phyloP scores from a whole-genome alignment of 192 early-diverging fungal genomes.

The Gonapodya sp. region DNA sequence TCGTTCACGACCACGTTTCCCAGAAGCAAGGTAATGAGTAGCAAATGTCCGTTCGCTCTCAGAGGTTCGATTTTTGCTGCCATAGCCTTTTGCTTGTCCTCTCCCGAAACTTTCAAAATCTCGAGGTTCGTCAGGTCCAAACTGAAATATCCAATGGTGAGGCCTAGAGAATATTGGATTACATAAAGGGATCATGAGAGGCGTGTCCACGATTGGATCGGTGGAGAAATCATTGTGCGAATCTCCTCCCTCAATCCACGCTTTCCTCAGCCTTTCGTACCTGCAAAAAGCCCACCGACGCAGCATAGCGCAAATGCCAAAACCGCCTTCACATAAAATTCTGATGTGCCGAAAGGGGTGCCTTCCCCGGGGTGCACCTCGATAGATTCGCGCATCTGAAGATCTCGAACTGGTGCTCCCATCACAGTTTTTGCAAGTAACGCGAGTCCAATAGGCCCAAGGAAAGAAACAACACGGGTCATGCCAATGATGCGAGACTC shows the following conservation, averaged over 20 bases:
- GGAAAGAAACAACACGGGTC: too few species aligned
- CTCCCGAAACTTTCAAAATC: neutral
- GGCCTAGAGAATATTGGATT: neutral
- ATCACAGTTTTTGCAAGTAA: too few species aligned
- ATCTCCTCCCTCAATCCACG: too few species aligned
- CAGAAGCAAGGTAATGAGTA: constrained; percentile 83
- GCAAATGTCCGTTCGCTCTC: constrained; percentile 82
- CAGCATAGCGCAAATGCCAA: neutral
- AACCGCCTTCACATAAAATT: neutral
- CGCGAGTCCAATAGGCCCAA: too few species aligned
- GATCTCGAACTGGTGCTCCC: too few species aligned
- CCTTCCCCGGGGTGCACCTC: too few species aligned
- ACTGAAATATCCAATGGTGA: constrained; percentile 3
- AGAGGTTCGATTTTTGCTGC: constrained; percentile 76
- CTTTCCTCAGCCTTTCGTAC: too few species aligned
- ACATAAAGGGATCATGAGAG: too few species aligned
- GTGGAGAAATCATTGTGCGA: too few species aligned
- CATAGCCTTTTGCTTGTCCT: constrained; percentile 39
- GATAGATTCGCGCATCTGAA: too few species aligned
- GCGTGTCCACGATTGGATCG: too few species aligned
- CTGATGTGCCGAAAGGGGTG: neutral
- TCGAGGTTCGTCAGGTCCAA: constrained; percentile 4
- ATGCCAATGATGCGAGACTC: too few species aligned
- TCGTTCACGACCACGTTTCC: constrained; percentile 95
- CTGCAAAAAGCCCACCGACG: neutral